Percentiles rank a stretch among this genome's conserved stretches.
phyloP scores from a whole-genome alignment of 139 green algal genomes.

The Parachlorella kessleri region DNA sequence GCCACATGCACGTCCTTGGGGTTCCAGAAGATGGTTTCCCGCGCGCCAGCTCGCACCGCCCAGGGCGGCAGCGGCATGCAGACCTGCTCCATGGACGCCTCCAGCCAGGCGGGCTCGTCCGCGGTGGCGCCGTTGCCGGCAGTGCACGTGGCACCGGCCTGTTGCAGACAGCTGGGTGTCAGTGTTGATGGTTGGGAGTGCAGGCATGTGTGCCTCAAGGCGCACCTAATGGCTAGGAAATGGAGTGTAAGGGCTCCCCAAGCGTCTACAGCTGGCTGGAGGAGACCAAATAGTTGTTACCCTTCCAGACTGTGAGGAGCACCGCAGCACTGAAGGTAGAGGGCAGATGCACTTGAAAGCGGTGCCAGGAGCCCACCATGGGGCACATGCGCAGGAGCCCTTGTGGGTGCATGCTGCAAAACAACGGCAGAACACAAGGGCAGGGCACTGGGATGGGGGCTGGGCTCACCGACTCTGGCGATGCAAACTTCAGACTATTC shows the following conservation, averaged over 20 bases:
- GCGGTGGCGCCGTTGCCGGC: neutral
- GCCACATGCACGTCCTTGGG: slow-evolving; percentile 64
- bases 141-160: slow-evolving; percentile 9
- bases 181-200: too few species aligned
- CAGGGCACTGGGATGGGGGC: too few species aligned
- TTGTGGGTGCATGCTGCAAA: neutral
- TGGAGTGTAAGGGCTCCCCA: too few species aligned
- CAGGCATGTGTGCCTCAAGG: too few species aligned
- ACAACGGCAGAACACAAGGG: neutral
- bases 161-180: too few species aligned
- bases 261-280: too few species aligned
- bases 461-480: slow-evolving; percentile 44
- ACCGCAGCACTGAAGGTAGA: too few species aligned
- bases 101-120: slow-evolving; percentile 9
- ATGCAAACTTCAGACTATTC: slow-evolving; percentile 81
- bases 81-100: slow-evolving; percentile 58
- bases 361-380: neutral
- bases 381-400: neutral
- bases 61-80: slow-evolving; percentile 82
- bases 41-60: slow-evolving; percentile 78
- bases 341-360: too few species aligned
- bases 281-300: too few species aligned
- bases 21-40: slow-evolving; percentile 89
- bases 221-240: too few species aligned
- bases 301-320: too few species aligned